Base-by-base conservation (phyloP, 1,284 basidiomycete genomes). In the Naganishia liquefaciens region DNA sequence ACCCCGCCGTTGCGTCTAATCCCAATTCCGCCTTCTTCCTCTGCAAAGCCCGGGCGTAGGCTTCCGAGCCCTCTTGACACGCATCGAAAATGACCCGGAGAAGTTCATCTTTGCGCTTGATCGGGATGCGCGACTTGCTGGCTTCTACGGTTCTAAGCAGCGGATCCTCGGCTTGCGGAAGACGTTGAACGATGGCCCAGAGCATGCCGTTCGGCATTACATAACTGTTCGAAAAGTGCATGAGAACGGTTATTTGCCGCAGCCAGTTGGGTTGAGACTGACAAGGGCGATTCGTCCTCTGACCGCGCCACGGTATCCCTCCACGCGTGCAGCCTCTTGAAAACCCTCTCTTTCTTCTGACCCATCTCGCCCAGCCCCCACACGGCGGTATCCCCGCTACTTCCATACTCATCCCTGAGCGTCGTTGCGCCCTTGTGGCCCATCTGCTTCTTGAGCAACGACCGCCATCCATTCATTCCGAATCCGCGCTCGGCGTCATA, bases 241-340 rank as follows among this genome's bases (percentile, higher is more conserved):
- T 23, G 25, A 52, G 60, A 5, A 46, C 43, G 23, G 44, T 27
- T 5, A n/a, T 55, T 19, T 25, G 19, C 10, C 42, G 30, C 39
- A 54, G 55, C 25, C 52, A 50, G 23, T 54, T 25, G 27, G 6
- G 11, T 42, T 13, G 13, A 54, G 28, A 80, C 85, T 67, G 75
- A 93, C 86, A 87, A 81, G 5, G 85, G 85, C 73, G 89, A 90
- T 77, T 98, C 95, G 75, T 98, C 95, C 69, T 93, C 88, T 65
- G 88, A 85, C 57, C 93, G 82, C 0, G 93, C 91, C 1, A 88
- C 79, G 3, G 75, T 73, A 74, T 98, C 94, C 68, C 95, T 83
- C 95, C 95, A 98, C 33, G 79, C 81, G 77, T 96, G 92, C 21
- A 96, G 80, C 0, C 82, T 81, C 64, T 82, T 84, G 76, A 90